Evolutionary conservation across 768 basidiomycete species (phyloP), one percentile per base, ranked within the genome.

Genomic region (Hygrophoropsis aurantiaca): DNA sequence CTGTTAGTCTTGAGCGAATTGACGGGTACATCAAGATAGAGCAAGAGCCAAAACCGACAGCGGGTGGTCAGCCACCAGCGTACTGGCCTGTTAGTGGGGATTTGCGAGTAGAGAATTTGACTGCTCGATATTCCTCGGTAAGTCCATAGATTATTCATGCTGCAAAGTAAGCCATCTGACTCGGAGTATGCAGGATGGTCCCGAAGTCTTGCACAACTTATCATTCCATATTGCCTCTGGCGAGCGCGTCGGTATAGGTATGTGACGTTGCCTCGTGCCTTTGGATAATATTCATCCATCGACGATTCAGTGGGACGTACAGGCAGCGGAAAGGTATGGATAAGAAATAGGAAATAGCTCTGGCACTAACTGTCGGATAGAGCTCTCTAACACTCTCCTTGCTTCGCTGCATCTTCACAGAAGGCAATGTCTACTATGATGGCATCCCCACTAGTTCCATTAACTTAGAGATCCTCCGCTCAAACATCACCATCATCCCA

Each of bases 51-150:
- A 65, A 68, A 43, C 52, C 72, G 1, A 68, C 67, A 0, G 50
- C 61, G 20, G 50, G 64, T 5, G 74, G 74, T 3, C 58, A 71
- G 15, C 82, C 82, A 2, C 81, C 82, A 5, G 82, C 82, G 0
- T 77, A 81, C 47, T 85, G 82, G 82, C 82, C 82, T 4, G 69
- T 81, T 1, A 77, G 75, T 21, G 82, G 82, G 1, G 64, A 70
- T 11, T n/a, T n/a, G n/a, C n/a, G n/a, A n/a, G n/a, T n/a, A n/a
- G n/a, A n/a, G n/a, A n/a, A n/a, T n/a, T n/a, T 84, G 4, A 74
- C 71, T 10, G 82, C 82, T 0, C 62, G 68, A 33, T 80, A 79
- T 51, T 74, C 73, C 18, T 30, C 44, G 3, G 70, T 70, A 49
- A 21, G 61, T 37, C 20, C n/a, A n/a, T n/a, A n/a, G n/a, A 20